Conservation (phyloP, 345 rosid genomes). For the Citrus mangshanensis region DNA sequence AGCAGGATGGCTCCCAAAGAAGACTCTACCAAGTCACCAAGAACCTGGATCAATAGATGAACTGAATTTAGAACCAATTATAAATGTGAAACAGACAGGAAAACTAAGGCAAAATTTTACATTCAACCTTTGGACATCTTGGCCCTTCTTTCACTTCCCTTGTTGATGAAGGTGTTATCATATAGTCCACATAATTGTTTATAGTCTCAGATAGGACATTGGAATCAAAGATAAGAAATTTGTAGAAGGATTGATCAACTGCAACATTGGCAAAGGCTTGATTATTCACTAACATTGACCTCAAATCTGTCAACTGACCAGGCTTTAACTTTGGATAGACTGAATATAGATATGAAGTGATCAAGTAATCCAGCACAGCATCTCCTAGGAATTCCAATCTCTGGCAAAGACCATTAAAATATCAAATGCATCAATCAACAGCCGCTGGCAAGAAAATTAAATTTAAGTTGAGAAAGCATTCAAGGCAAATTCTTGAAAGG, state of each 20-base stretch:
- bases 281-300: constrained; percentile 75
- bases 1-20: constrained; percentile 76
- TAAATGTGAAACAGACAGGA: not conserved
- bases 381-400: constrained; percentile 98
- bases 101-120: not conserved
- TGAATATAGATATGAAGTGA: constrained; percentile 78
- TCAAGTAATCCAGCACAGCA: constrained; percentile 89
- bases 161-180: constrained; percentile 31
- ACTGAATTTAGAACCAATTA: constrained; percentile 2
- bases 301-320: constrained; percentile 88
- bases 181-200: constrained; percentile 48
- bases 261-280: constrained; percentile 78
- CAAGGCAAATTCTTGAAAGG: not conserved
- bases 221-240: constrained; percentile 61
- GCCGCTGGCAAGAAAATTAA: constrained; percentile 5
- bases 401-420: constrained; percentile 36
- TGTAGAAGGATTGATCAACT: constrained; percentile 52
- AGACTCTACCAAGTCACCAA: constrained; percentile 92
- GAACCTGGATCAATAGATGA: constrained; percentile 53
- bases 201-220: constrained; percentile 49
- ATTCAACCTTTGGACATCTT: constrained; percentile 84
- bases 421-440: constrained; percentile 10
- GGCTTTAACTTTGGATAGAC: constrained; percentile 83
- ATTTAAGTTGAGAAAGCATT: not conserved
- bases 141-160: constrained; percentile 48